Evolutionary conservation across 2,329 filamentous ascomycete species (phyloP).

Genomic region (Thielaviopsis euricoi): DNA sequence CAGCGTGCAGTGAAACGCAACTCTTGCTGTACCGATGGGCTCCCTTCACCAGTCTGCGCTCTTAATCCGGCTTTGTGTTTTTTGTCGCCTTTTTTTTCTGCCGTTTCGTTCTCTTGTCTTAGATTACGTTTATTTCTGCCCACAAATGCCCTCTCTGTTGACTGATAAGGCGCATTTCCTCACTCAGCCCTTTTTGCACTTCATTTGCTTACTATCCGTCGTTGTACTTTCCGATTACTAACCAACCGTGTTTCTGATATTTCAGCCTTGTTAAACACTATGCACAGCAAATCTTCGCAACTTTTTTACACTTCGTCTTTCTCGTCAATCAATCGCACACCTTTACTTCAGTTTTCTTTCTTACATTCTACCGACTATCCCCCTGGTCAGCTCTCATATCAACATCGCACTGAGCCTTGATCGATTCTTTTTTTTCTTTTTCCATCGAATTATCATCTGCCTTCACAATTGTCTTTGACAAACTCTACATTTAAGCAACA

Average conservation of each 20-base stretch:
- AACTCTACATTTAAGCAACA: not conserved
- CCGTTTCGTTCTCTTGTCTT: not conserved
- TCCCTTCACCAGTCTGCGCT: not conserved
- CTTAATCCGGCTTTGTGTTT: too few species aligned
- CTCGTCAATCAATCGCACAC: conserved; percentile 2
- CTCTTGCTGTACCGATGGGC: not conserved
- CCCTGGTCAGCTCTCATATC: not conserved
- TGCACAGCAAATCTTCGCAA: conserved; percentile 8
- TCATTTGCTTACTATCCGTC: not conserved
- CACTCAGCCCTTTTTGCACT: not conserved
- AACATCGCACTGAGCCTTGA: conserved; percentile 8
- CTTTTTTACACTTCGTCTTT: conserved; percentile 2
- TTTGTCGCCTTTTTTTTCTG: not conserved
- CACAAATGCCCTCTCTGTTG: not conserved
- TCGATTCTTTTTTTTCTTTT: not conserved
- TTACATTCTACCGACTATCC: conserved; percentile 7
- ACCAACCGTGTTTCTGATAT: not conserved
- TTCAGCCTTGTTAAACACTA: conserved; percentile 6
- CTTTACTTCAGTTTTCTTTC: not conserved
- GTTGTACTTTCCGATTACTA: not conserved
- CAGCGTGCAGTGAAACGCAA: not conserved
- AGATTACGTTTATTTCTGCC: not conserved
- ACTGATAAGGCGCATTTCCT: not conserved
- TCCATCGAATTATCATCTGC: not conserved
- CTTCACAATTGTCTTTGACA: not conserved